Base-by-base conservation (phyloP, 208 protist genomes). In the Phytomonas serpens region DNA sequence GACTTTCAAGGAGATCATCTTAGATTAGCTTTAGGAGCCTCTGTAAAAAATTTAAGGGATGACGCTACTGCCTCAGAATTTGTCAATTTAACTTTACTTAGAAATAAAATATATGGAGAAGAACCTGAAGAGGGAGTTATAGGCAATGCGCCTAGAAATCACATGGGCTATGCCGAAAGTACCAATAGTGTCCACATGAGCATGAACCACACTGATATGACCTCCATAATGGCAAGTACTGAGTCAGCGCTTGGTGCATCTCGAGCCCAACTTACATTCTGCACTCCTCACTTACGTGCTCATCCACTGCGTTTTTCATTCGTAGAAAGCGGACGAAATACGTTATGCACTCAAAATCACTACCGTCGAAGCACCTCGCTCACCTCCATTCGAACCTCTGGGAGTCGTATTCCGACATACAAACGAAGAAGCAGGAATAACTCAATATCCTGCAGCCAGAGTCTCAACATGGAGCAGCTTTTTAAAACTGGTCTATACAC, bases 401-500 rank as follows among this genome's bases (percentile, higher is more conserved):
- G 65, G 13, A 42, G n/a, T 19, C 9, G 27, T 42, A 68, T 51
- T 19, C 11, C 65, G 62, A 11, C 62, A 27, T 47, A 33, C 23
- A 52, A 73, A 19, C 32, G 38, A 27, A 30, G 61, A 29, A 40
- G 69, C 36, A 19, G 65, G 67, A 16, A n/a, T 3, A 16, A 52
- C 29, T 37, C 63, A 62, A 23, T 42, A 68, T 51, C 61, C 64
- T 31, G 40, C 72, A 65, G 75, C 79, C 40, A 81, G 42, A 40
- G 64, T 42, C n/a, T 73, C 40, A 47, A 80, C 74, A 74, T 87
- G 74, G 64, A 37, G 5, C 36, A 57, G 29, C 76, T 85, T 40
- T 67, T 71, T 10, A 31, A 62, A 5, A 75, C 67, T 7, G 84
- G 81, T 36, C 67, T 85, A 14, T 77, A 85, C 75, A 77, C 78